phyloP scores from a whole-genome alignment of 805 yeast species.

The Pichia nakasei region DNA sequence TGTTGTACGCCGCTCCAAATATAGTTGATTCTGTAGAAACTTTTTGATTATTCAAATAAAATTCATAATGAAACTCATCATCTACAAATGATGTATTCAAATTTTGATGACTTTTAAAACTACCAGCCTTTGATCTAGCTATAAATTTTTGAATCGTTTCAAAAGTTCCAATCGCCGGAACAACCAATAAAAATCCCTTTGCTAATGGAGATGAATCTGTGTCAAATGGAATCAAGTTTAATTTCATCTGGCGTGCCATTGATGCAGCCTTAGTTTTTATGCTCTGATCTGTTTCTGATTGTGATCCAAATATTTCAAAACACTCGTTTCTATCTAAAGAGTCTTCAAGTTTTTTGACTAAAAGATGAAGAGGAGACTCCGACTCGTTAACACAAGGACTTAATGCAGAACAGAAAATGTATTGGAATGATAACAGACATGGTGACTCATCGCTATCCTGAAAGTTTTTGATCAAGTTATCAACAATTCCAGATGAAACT shows the following conservation, averaged over 20 bases:
- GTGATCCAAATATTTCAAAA: constrained; percentile 54
- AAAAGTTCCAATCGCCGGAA: constrained; percentile 56
- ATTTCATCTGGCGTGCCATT: constrained; percentile 62
- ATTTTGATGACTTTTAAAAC: not conserved
- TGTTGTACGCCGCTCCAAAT: constrained; percentile 61
- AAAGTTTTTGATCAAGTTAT: constrained; percentile 32
- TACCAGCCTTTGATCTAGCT: constrained; percentile 16
- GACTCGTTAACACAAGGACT: constrained; percentile 26
- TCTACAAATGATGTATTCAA: constrained; percentile 13
- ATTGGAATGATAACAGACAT: constrained; percentile 35
- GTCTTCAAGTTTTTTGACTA: constrained; percentile 60
- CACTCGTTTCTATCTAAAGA: constrained; percentile 65
- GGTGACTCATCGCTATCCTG: constrained; percentile 21
- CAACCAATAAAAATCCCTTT: constrained; percentile 33
- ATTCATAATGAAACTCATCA: constrained; percentile 38
- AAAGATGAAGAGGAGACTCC: constrained; percentile 30
- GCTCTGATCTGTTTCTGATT: constrained; percentile 16
- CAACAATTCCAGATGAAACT: constrained; percentile 56
- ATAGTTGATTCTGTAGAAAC: constrained; percentile 63
- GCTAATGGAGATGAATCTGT: constrained; percentile 20
- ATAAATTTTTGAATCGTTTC: constrained; percentile 42
- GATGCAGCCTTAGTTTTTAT: constrained; percentile 38
- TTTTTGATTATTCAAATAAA: constrained; percentile 45
- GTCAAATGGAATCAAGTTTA: constrained; percentile 41
- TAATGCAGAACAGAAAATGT: constrained; percentile 28